Evolutionary conservation across 108 stramenopile genomes (phyloP).

Genomic region (Conticribra weissflogii): DNA sequence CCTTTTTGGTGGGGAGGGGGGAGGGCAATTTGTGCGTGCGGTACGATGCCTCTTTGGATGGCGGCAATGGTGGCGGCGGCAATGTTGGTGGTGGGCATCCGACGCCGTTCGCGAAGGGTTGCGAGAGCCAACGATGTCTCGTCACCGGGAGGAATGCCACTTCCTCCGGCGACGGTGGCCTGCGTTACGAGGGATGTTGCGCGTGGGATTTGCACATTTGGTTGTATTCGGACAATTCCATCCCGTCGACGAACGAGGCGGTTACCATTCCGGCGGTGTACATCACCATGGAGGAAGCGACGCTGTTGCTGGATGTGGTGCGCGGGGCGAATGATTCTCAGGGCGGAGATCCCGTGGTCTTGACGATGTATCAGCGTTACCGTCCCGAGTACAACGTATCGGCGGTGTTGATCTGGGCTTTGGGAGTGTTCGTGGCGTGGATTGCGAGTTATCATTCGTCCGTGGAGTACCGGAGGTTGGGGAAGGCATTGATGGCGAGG

Average conservation of each 20-base stretch:
- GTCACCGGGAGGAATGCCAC: conserved; percentile 45
- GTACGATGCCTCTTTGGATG: conserved; percentile 10
- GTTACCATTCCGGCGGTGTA: conserved; percentile 54
- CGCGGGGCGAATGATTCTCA: conserved; percentile 3
- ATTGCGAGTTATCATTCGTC: conserved; percentile 27
- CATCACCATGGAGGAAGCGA: conserved; percentile 53
- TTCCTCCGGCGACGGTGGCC: neutral
- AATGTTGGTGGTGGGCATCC: neutral
- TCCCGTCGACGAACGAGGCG: conserved; percentile 1
- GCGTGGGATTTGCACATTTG: conserved; percentile 61
- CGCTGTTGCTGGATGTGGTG: conserved; percentile 30
- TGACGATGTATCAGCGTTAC: conserved; percentile 38
- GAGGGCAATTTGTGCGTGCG: conserved; percentile 45
- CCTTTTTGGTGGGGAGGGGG: conserved; percentile 11
- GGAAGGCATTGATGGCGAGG: conserved; percentile 27
- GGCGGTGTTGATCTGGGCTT: conserved; percentile 57
- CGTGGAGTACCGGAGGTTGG: conserved; percentile 26
- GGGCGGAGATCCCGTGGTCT: conserved; percentile 19
- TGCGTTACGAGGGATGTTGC: conserved; percentile 52
- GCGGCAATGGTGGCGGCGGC: neutral
- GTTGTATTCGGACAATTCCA: conserved; percentile 39
- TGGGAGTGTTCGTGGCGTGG: conserved; percentile 59
- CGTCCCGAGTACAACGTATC: conserved; percentile 44
- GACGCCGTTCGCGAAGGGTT: conserved; percentile 16
- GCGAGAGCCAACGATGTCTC: conserved; percentile 50